These are phyloP conservation scores for Coniochaeta sp. DNA, from an alignment of 2,329 filamentous ascomycete species.

Conservation along the genomic window DNA sequence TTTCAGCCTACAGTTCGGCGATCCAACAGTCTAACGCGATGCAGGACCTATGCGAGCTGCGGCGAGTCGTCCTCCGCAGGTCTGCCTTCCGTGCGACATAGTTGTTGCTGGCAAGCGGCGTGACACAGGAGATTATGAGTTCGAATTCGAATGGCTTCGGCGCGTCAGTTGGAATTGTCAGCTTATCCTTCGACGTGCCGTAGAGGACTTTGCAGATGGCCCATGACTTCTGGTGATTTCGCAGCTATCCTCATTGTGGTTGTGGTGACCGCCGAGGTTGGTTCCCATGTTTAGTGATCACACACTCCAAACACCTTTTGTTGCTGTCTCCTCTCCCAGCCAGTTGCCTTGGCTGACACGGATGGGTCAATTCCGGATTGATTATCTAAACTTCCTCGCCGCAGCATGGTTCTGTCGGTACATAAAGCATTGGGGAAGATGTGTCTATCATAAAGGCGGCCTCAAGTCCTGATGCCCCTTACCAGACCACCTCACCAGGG, in stretches of 20 bases:
- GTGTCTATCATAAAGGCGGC: not conserved
- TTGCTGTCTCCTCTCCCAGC: not conserved
- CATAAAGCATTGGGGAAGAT: not conserved
- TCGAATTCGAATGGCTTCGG: not conserved
- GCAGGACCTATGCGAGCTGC: too few relatives aligned
- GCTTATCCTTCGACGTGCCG: not conserved
- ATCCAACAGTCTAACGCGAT: too few relatives aligned
- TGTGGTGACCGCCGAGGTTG: not conserved
- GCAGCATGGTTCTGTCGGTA: not conserved
- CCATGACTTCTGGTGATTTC: too few relatives aligned
- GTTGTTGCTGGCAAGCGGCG: not conserved
- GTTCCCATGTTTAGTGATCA: not conserved
- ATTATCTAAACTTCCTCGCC: not conserved
- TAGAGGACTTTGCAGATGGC: too few relatives aligned
- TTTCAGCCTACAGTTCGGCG: too few relatives aligned
- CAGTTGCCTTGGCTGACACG: not conserved
- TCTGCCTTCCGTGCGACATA: too few relatives aligned
- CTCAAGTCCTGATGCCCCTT: not conserved
- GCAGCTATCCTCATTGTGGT: not conserved
- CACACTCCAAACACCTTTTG: not conserved
- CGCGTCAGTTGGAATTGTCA: not conserved
- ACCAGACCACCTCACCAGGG: too few relatives aligned
- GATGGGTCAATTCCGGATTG: not conserved
- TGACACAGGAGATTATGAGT: not conserved
- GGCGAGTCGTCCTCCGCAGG: too few relatives aligned